Base-by-base conservation (phyloP, 2,329 filamentous ascomycete species). In the Neofusicoccum cordaticola region DNA sequence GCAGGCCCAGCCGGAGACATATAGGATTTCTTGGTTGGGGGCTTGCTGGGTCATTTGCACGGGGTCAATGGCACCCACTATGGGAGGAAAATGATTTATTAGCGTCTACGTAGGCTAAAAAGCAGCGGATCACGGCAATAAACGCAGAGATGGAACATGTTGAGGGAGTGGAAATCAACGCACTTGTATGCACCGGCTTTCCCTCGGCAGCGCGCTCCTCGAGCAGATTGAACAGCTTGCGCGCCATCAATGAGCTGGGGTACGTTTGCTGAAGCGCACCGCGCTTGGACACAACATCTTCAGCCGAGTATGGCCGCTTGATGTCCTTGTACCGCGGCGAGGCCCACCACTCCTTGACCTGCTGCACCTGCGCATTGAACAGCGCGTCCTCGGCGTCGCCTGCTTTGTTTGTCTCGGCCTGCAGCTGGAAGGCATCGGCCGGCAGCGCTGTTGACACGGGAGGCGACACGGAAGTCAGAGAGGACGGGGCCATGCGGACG, bases 31-130 rank as follows among this genome's bases (percentile, higher is more conserved):
- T 76, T 98, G 95, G 80, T 98, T 91, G 5, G 91, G 87, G 15
- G 95, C 95, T 82, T 98, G 95, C 78, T 99, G 95, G 56, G 95
- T 97, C 95, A 99, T 98, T 81, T 99, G 95, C 11, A 98, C 88
- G n/a, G 95, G 95, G 75, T 99, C 95, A 79, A 99, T 96, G 66
- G 93, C 95, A 71, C 95, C 95, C 90, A 99, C 91, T 94, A 67
- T 35, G 64, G 19, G 22, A 9, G 22, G 22, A 19, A 42, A 45
- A n/a, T 12, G n/a, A 48, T 62, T 5, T 19, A 51, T 51, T 31
- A 63, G 60, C 45, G 27, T 52, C 37, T 63, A 63, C 31, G 17
- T 51, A 39, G 13, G 15, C 19, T 41, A 45, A 9, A 15, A 12
- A n/a, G 22, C 8, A 42, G 12, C 6, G 22, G 8, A 11, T 51